Base-by-base conservation (phyloP, 345 rosid species). In the Sisymbrium irio region DNA sequence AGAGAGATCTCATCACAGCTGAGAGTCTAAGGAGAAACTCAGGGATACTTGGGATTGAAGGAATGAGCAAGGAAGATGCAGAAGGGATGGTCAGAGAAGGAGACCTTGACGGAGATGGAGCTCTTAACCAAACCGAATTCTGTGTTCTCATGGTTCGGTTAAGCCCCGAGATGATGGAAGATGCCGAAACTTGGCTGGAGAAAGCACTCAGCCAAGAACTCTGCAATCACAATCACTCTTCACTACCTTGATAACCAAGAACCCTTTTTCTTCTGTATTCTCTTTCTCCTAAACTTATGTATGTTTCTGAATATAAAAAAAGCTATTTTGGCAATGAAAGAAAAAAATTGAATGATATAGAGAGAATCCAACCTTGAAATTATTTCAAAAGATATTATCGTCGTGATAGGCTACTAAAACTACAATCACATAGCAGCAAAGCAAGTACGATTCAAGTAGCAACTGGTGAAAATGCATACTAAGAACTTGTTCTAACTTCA, bases 121-220 rank as follows among this genome's bases (percentile, higher is more conserved):
- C 85, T 1, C 96, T 93, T 30, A 84, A 83, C 67, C 82, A 89
- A 75, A 87, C 83, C 0, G 96, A 93, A 30, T 93, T 93, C 53
- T 93, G 98, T 55, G 82, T 91, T 62, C 85, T 94, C 20, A 91
- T 91, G 98, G 90, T 93, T 8, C 82, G 95, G 78, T 89, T 93
- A 39, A 91, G 98, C 73, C 97, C 97, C 3, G 91, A 80, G 40
- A 85, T 89, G 90, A 91, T 94, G 96, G 71, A 82, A 54, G 88
- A 91, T 57, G 95, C 98, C 0, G 87, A 89, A 73, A 19, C 74
- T 0, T 94, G 96, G 96, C 87, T 89, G 1, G 69, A 86, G 72
- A 89, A 87, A 82, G 97, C 96, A 0, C 77, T 93, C 15, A 79
- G 78, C 20, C 85, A 88, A 44, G 91, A 89, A 67, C 75, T 79